These are phyloP conservation scores for Solanum rostratum DNA, from an alignment of 257 asterid species.

Conservation along the genomic window DNA sequence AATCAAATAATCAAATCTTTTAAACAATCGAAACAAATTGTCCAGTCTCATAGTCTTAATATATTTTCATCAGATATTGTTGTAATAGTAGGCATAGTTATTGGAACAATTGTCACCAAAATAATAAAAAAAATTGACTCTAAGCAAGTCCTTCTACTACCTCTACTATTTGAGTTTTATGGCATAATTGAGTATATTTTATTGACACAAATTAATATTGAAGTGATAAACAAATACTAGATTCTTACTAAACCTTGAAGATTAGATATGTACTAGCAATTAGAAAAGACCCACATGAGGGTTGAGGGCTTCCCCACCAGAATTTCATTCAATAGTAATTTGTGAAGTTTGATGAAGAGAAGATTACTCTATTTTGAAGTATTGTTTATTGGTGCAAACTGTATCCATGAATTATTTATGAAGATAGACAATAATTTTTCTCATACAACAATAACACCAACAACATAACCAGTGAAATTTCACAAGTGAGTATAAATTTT, in stretches of 20 bases:
- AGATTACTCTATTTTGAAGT: not conserved
- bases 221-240: not conserved
- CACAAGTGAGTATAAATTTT: too few species aligned
- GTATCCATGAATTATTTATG: not conserved
- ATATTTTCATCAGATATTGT: not conserved
- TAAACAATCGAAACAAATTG: too few species aligned
- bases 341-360: not conserved
- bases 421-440: not conserved
- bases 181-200: not conserved
- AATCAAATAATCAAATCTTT: too few species aligned
- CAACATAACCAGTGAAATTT: too few species aligned
- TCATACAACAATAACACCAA: not conserved
- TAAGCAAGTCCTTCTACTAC: not conserved
- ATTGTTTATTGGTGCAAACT: not conserved
- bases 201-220: too few species aligned
- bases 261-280: not conserved
- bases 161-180: not conserved
- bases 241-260: not conserved
- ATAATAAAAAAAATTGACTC: not conserved
- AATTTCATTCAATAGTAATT: not conserved
- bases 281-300: not conserved
- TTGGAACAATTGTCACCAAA: too few species aligned
- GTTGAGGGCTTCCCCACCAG: not conserved
- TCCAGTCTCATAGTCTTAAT: not conserved
- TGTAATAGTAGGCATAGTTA: not conserved